These are phyloP conservation scores for Coccomyxa subellipsoidea DNA, from an alignment of 163 green algal genomes.

Conservation along the genomic window DNA sequence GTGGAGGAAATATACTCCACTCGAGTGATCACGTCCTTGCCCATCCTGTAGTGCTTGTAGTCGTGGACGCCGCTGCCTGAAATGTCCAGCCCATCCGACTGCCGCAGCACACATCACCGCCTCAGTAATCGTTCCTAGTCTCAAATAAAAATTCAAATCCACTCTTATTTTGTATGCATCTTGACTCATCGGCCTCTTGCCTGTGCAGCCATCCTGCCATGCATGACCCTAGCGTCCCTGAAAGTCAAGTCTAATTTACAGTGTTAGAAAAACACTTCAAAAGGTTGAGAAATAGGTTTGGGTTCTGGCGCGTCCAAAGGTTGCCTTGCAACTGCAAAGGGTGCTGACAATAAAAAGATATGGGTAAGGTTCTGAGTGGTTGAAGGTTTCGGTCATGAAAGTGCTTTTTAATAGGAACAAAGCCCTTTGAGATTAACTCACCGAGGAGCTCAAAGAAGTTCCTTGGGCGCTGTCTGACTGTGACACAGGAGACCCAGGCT, in stretches of 20 bases:
- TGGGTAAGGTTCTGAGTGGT: neutral
- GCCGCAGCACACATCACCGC: neutral
- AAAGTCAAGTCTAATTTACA: too few species aligned
- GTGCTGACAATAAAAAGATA: too few species aligned
- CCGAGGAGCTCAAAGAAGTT: neutral
- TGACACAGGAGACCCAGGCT: neutral
- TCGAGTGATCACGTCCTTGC: neutral
- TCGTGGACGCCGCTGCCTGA: neutral
- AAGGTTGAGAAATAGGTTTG: too few species aligned
- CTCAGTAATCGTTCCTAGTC: neutral
- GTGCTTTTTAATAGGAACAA: neutral
- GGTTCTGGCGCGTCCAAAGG: too few species aligned
- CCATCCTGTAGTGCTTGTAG: neutral
- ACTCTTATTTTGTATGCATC: neutral
- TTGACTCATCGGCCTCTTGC: too few species aligned
- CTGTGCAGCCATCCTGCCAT: too few species aligned
- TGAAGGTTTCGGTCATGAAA: neutral
- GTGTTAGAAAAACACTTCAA: too few species aligned
- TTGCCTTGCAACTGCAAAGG: too few species aligned
- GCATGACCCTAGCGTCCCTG: too few species aligned
- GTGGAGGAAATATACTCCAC: neutral
- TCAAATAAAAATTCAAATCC: neutral
- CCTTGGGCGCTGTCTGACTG: neutral
- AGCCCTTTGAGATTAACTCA: neutral
- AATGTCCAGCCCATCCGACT: neutral